Base-by-base conservation (phyloP, 2,329 filamentous ascomycete species). In the Aaosphaeria pasadenensis region DNA sequence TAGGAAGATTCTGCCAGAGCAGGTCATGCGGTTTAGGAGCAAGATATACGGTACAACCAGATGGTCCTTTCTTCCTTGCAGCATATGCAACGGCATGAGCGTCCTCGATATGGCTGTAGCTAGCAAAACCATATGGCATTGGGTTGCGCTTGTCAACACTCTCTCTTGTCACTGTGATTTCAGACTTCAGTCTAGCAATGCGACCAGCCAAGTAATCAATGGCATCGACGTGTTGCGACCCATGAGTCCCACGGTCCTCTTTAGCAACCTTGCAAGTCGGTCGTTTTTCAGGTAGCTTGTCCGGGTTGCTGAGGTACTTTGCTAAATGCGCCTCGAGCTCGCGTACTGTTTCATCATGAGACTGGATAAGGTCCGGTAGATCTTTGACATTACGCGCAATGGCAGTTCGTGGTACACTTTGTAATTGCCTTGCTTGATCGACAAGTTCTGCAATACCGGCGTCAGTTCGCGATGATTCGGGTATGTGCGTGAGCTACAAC, bases 341-440 rank as follows among this genome's bases (percentile, higher is more conserved):
- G 43, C 88, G 84, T 24, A 99, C 92, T 0, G 85, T 78, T 53
- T 87, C 78, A 44, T 89, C 86, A 64, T 97, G 91, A 62, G 94
- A 81, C 50, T 86, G 82, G 53, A 97, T 94, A 49, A 97, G 75
- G 11, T 86, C 79, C 13, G 94, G 94, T 7, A 99, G 76, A 31
- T 91, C 85, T 67, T 92, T 95, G 53, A 96, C 90, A 60, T 96
- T 96, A 52, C 92, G 85, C 24, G 89, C 91, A 56, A 97, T 86
- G 6, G 88, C 86, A 33, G 87, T 89, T 56, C 88, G 80, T 3
- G 91, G 88, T 47, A 90, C 82, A 5, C 85, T 86, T 13, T 87
- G 85, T 28, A 85, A 88, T 4, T 88, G 87, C 32, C 86, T 88
- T 38, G 90, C 82, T 52, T 85, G 75, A 55, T 96, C 90, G 39